Percentiles rank a stretch among this genome's conserved stretches.
These are phyloP conservation scores for Syzygium grande DNA, from an alignment of 345 rosid genomes.

Conservation along the genomic window DNA sequence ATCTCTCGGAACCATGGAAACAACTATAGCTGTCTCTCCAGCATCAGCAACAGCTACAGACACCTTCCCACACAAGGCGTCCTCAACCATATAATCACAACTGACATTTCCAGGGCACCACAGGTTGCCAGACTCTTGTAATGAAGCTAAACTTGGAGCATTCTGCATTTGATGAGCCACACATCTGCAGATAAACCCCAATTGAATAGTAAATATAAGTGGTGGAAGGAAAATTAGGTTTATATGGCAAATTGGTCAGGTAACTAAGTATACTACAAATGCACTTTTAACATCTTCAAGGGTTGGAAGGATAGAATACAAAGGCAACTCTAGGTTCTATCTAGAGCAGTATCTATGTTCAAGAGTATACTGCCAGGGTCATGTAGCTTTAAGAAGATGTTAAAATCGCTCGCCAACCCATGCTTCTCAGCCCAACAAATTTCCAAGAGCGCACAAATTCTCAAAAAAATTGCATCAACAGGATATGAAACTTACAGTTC, in stretches of 20 bases:
- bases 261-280: not conserved
- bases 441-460: not conserved
- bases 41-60: slow-evolving; percentile 82
- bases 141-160: slow-evolving; percentile 28
- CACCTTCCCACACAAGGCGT: slow-evolving; percentile 52
- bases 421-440: not conserved
- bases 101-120: slow-evolving; percentile 28
- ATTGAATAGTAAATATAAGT: not conserved
- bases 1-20: slow-evolving; percentile 58
- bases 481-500: not conserved
- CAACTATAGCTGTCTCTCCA: slow-evolving; percentile 93
- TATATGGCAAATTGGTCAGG: not conserved
- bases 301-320: not conserved
- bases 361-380: not conserved
- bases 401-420: not conserved
- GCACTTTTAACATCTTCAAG: not conserved
- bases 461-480: not conserved
- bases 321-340: not conserved
- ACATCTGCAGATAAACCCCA: slow-evolving; percentile 46
- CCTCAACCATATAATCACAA: slow-evolving; percentile 35
- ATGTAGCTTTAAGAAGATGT: not conserved
- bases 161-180: slow-evolving; percentile 33
- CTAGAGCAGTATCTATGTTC: not conserved
- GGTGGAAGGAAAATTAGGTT: not conserved
- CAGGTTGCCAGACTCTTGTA: slow-evolving; percentile 16